Evolutionary conservation across 2,329 filamentous ascomycete genomes (phyloP).

Genomic region (Fusarium globosum): DNA sequence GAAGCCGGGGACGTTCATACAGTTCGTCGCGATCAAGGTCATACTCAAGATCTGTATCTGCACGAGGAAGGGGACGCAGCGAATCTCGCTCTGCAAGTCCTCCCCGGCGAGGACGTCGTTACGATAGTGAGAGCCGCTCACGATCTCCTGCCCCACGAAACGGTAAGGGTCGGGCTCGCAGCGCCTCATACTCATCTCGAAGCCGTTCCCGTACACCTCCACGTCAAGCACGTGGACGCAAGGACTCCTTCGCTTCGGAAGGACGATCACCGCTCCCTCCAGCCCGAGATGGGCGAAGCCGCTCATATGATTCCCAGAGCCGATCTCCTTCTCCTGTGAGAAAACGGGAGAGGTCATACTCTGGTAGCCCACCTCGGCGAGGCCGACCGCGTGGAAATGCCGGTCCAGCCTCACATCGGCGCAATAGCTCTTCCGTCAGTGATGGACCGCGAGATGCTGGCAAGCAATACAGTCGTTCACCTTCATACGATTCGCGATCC

Average conservation of each 20-base stretch:
- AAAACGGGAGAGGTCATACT: constrained; percentile 33
- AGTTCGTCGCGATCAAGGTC: constrained; percentile 56
- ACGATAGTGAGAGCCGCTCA: constrained; percentile 43
- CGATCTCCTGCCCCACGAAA: constrained; percentile 47
- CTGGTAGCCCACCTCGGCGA: constrained; percentile 40
- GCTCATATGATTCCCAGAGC: constrained; percentile 40
- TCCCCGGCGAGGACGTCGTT: constrained; percentile 42
- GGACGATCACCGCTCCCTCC: constrained; percentile 38
- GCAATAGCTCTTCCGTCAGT: constrained; percentile 52
- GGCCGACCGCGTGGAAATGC: constrained; percentile 37
- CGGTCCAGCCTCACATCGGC: constrained; percentile 32
- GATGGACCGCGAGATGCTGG: constrained; percentile 42
- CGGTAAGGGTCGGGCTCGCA: constrained; percentile 42
- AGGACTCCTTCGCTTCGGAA: constrained; percentile 37
- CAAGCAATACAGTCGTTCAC: constrained; percentile 45
- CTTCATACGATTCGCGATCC: constrained; percentile 48
- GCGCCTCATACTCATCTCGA: constrained; percentile 48
- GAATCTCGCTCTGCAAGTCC: constrained; percentile 49
- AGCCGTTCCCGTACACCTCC: constrained; percentile 47
- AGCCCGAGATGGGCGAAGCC: constrained; percentile 34
- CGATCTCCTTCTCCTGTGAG: constrained; percentile 38
- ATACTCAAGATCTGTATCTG: constrained; percentile 56
- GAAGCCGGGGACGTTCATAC: constrained; percentile 42
- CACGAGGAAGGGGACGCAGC: constrained; percentile 35
- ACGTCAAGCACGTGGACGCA: constrained; percentile 36